phyloP scores from a whole-genome alignment of 306 rosid genomes.

The Cucumis cinereus region DNA sequence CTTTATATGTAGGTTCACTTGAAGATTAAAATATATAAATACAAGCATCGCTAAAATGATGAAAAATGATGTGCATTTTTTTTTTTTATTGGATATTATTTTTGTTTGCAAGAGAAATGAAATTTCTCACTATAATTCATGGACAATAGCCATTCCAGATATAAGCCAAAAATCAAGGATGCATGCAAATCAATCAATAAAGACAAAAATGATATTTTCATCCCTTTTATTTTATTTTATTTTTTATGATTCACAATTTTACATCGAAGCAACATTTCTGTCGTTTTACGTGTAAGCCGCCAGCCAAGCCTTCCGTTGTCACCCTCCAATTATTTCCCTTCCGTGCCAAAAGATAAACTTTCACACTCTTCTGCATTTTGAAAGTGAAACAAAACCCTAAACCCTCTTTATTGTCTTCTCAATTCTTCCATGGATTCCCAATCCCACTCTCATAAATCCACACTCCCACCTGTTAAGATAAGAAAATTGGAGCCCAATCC shows the following conservation, averaged over 20 bases:
- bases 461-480: no score
- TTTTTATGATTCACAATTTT: slow-evolving; percentile 2
- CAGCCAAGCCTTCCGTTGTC: background rate
- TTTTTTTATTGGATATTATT: no score
- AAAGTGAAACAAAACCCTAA: background rate
- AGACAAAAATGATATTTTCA: background rate
- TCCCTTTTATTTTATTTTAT: background rate
- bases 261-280: background rate
- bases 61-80: no score
- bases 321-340: background rate
- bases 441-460: background rate
- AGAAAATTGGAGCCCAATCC: no score
- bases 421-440: background rate
- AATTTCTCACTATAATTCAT: background rate
- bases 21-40: no score
- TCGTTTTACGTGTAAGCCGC: background rate
- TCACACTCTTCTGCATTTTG: background rate
- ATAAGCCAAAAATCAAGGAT: background rate
- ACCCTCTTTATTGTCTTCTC: background rate
- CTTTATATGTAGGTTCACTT: no score
- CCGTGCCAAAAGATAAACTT: background rate
- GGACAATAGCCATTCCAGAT: background rate
- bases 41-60: no score
- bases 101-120: no score
- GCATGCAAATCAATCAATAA: background rate